A percentile compares a stretch with the other conserved stretches of the same genome.
Conservation (phyloP, 2,329 filamentous ascomycete genomes). For the Exophiala oligosperma region DNA sequence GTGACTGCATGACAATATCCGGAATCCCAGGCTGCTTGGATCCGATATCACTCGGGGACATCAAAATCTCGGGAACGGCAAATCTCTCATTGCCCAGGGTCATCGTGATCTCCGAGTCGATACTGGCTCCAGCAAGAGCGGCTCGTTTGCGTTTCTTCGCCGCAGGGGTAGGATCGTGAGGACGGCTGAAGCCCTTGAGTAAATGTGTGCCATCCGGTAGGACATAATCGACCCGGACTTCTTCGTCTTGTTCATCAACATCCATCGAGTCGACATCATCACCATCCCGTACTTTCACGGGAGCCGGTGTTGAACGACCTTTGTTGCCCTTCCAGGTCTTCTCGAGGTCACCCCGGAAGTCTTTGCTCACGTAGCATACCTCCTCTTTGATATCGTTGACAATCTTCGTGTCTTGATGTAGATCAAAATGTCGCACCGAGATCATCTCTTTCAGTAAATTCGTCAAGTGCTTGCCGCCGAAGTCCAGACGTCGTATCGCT, state of each 20-base stretch:
- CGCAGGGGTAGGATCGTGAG: conserved; percentile 70
- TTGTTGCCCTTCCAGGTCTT: conserved; percentile 77
- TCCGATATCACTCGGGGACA: conserved; percentile 81
- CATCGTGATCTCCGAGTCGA: conserved; percentile 72
- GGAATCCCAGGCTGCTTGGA: conserved; percentile 80
- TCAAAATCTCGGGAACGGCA: conserved; percentile 82
- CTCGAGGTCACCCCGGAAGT: conserved; percentile 79
- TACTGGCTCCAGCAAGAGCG: conserved; percentile 47
- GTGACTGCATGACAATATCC: conserved; percentile 76
- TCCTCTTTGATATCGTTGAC: conserved; percentile 96
- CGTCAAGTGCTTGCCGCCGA: conserved; percentile 90
- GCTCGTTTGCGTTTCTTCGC: conserved; percentile 50
- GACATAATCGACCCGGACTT: conserved; percentile 84
- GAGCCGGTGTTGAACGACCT: conserved; percentile 26
- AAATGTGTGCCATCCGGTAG: conserved; percentile 73
- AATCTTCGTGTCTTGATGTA: conserved; percentile 89
- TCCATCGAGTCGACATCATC: conserved; percentile 48
- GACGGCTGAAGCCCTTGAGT: conserved; percentile 68
- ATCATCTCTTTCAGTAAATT: conserved; percentile 90
- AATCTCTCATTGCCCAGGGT: conserved; percentile 92
- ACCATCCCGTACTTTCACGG: conserved; percentile 43
- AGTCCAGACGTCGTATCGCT: conserved; percentile 79
- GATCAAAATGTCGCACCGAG: conserved; percentile 89
- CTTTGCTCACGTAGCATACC: conserved; percentile 75
- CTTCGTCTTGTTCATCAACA: conserved; percentile 29